Percentiles rank a stretch among this genome's conserved stretches.
Conservation (phyloP, 345 rosid species). For the Dovyalis caffra region DNA sequence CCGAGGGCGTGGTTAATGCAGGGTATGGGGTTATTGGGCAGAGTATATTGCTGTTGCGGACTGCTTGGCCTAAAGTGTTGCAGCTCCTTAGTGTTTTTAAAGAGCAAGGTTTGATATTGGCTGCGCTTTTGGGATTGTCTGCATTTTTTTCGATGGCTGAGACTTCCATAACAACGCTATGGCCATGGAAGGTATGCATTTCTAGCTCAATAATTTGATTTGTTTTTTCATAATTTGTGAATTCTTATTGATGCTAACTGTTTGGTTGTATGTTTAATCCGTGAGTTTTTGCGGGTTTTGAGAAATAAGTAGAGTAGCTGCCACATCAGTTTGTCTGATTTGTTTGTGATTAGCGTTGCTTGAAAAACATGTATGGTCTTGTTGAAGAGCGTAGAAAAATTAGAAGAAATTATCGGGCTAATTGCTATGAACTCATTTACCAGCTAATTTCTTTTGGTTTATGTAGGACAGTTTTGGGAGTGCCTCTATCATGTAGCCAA, state of each 20-base stretch:
- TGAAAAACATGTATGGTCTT: too few species aligned
- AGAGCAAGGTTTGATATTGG: slow-evolving; percentile 81
- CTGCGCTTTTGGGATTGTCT: slow-evolving; percentile 68
- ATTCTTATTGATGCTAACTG: background rate
- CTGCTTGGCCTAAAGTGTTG: slow-evolving; percentile 66
- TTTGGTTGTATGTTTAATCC: background rate
- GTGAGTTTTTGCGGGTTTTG: background rate
- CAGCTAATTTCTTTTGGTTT: background rate
- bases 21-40: slow-evolving; percentile 70
- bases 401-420: too few species aligned
- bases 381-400: too few species aligned
- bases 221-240: background rate
- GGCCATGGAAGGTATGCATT: slow-evolving; percentile 88
- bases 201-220: slow-evolving; percentile 1
- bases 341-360: too few species aligned
- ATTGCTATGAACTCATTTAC: background rate
- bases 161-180: slow-evolving; percentile 84
- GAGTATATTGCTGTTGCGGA: slow-evolving; percentile 53
- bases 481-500: background rate
- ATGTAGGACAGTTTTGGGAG: background rate
- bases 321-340: too few species aligned
- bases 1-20: slow-evolving; percentile 62
- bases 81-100: slow-evolving; percentile 66
- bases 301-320: background rate
- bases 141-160: slow-evolving; percentile 97